A percentile compares a stretch with the other conserved stretches of the same genome.
Conservation (phyloP, 495 filamentous ascomycete genomes). For the Penicillium daleae region DNA sequence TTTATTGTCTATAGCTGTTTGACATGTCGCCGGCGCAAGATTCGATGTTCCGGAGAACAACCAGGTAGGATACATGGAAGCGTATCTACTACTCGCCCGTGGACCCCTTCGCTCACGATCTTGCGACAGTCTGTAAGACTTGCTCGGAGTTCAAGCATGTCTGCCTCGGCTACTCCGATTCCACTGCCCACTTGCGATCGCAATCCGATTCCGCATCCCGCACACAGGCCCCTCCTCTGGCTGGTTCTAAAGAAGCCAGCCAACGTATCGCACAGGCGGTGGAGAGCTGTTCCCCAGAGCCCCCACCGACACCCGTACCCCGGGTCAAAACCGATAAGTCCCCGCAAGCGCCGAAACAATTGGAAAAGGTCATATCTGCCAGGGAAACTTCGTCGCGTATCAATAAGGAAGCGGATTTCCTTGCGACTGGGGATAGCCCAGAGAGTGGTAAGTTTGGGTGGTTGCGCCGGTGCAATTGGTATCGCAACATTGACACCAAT, state of each 20-base stretch:
- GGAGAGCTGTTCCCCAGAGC: constrained; percentile 39
- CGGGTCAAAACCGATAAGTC: constrained; percentile 21
- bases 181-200: constrained; percentile 59
- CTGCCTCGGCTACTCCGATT: constrained; percentile 74
- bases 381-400: constrained; percentile 28
- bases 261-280: constrained; percentile 24
- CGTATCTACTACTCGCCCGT: not conserved
- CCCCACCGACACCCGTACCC: constrained; percentile 17
- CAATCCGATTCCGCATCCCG: constrained; percentile 42
- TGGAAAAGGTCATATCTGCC: constrained; percentile 28
- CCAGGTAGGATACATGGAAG: constrained; percentile 47
- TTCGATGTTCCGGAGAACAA: constrained; percentile 78
- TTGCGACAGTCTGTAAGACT: constrained; percentile 62
- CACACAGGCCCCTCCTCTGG: constrained; percentile 26
- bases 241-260: constrained; percentile 25
- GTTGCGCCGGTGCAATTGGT: not conserved
- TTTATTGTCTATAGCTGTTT: constrained; percentile 58
- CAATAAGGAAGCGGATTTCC: constrained; percentile 40
- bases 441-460: constrained; percentile 42
- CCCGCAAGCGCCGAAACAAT: constrained; percentile 19
- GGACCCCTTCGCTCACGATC: constrained; percentile 12
- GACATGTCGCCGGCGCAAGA: constrained; percentile 83
- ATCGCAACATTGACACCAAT: constrained; percentile 21
- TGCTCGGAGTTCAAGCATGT: constrained; percentile 74
- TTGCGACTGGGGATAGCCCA: constrained; percentile 38